Evolutionary conservation across 1,139 yeast genomes (phyloP).

Genomic region (Pichia sp.): DNA sequence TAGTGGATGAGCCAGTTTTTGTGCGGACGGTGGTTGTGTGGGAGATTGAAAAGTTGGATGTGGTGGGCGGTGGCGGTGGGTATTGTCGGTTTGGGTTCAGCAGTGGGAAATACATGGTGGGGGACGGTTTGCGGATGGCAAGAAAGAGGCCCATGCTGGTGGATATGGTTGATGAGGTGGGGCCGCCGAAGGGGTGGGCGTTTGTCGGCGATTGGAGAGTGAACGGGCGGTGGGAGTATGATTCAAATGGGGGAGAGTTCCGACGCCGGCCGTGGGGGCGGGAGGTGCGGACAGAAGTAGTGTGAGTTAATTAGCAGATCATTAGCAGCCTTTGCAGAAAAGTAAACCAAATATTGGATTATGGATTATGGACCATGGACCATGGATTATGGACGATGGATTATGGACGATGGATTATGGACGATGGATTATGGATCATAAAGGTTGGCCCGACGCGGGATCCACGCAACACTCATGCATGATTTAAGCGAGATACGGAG

Average conservation of each 20-base stretch:
- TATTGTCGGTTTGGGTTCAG: slow-evolving; percentile 57
- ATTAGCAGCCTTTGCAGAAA: too few relatives aligned
- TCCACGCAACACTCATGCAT: background rate
- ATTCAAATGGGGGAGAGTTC: background rate
- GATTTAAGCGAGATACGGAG: background rate
- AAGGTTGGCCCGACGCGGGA: too few relatives aligned
- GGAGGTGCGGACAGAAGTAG: background rate
- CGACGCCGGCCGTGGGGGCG: background rate
- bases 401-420: too few relatives aligned
- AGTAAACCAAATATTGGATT: too few relatives aligned
- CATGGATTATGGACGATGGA: too few relatives aligned
- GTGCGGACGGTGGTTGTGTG: slow-evolving; percentile 60
- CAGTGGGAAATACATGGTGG: slow-evolving; percentile 43
- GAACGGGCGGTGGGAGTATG: background rate
- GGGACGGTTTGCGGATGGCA: slow-evolving; percentile 45
- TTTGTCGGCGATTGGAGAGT: background rate
- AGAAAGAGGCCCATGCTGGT: slow-evolving; percentile 67
- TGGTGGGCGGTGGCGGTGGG: slow-evolving; percentile 40
- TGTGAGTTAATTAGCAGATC: background rate
- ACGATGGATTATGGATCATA: too few relatives aligned
- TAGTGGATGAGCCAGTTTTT: slow-evolving; percentile 65
- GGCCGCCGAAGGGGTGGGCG: slow-evolving; percentile 31
- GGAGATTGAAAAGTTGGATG: slow-evolving; percentile 65
- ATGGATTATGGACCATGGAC: too few relatives aligned
- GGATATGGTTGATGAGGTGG: slow-evolving; percentile 45